Evolutionary conservation across 495 filamentous ascomycete genomes (phyloP).

Genomic region (Penicillium alfredii): DNA sequence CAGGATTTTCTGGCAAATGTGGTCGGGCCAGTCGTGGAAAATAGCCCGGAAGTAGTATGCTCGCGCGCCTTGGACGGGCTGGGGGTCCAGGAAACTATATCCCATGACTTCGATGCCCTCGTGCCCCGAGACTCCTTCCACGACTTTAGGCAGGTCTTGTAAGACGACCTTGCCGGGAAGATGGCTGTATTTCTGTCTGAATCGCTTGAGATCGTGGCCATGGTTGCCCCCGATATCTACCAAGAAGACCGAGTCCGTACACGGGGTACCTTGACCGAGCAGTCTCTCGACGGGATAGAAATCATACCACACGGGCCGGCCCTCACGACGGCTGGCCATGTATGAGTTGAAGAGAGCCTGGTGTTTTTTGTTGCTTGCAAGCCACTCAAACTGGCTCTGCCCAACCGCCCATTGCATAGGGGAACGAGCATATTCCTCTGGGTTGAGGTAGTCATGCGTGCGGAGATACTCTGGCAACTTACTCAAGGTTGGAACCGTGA

Average conservation of each 20-base stretch:
- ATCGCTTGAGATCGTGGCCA: conserved; percentile 37
- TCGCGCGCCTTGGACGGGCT: conserved; percentile 22
- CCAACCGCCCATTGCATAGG: conserved; percentile 40
- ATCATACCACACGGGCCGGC: conserved; percentile 31
- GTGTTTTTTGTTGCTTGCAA: conserved; percentile 23
- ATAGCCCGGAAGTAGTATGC: conserved; percentile 42
- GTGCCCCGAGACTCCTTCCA: neutral
- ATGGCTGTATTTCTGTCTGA: conserved; percentile 12
- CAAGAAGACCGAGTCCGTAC: conserved; percentile 14
- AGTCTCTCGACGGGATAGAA: conserved; percentile 37
- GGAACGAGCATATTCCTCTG: conserved; percentile 27
- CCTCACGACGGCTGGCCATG: conserved; percentile 35
- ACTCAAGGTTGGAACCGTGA: conserved; percentile 32
- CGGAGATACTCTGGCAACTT: conserved; percentile 32
- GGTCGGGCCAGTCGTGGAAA: conserved; percentile 43
- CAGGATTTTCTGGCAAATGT: conserved; percentile 26
- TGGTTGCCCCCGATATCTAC: conserved; percentile 47
- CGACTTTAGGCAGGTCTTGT: conserved; percentile 10
- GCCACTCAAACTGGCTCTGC: conserved; percentile 39
- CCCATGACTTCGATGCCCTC: conserved; percentile 5
- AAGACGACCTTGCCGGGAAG: conserved; percentile 5
- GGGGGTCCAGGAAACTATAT: conserved; percentile 15
- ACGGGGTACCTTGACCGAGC: conserved; percentile 15
- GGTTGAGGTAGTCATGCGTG: conserved; percentile 23
- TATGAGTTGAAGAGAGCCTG: conserved; percentile 36